Base-by-base conservation (phyloP, 2,329 filamentous ascomycete genomes). In the Sclerotinia sclerotiorum region DNA sequence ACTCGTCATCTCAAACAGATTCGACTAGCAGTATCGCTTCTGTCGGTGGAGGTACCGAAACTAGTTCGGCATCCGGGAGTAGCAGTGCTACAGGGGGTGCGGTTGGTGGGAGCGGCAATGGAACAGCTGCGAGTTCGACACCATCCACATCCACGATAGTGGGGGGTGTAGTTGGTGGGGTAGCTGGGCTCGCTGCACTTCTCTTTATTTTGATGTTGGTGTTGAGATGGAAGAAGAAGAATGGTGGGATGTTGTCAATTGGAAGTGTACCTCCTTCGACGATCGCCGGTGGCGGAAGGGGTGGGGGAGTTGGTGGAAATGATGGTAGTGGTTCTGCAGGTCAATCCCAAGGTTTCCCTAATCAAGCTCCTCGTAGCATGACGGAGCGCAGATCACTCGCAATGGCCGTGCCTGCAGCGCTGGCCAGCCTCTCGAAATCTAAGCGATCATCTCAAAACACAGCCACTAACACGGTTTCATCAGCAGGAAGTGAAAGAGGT, bases 101-200 rank as follows among this genome's bases (percentile, higher is more conserved):
- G 29, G 65, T 66, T 63, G 46, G 73, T 64, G 72, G 69, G 52
- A 70, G 62, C 68, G 65, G 65, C 6, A 65, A 57, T 32, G 71
- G 71, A 24, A 65, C 61, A 21, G 68, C 54, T 29, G 63, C 21
- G 7, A 57, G 71, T 35, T 65, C 71, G 17, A 65, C 73, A n/a
- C 62, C 67, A 44, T 69, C 75, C 5, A 77, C 75, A 8, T 71
- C 74, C 39, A 72, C 73, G 21, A 70, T 78, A 42, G 73, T 77
- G 5, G 76, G 76, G 4, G 72, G 74, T 48, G 75, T 78, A 10
- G 70, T 78, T 35, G 76, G 76, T 4, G 71, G 75, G 65, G 63
- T 90, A 44, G 87, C 87, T 21, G 87, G 87, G 24, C 77, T 85
- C 1, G 86, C 86, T 17, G 79, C 89, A 57, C 76, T 90, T 61